Conservation (phyloP, 176 grass and related monocot species). For the Musa schizocarpa region DNA sequence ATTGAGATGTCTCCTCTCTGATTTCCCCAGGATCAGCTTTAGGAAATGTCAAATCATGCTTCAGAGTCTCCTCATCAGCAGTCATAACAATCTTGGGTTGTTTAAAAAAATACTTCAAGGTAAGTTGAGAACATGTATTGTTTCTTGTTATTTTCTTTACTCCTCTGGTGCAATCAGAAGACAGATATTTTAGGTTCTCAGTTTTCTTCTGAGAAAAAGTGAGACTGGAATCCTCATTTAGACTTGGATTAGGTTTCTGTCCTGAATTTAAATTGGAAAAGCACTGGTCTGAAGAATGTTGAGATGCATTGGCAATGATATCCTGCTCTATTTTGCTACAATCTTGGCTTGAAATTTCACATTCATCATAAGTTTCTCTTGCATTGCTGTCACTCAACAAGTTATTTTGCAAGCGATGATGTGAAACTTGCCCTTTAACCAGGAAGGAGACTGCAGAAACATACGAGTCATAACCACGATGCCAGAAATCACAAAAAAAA, state of each 20-base stretch:
- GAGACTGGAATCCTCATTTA: conserved; percentile 20
- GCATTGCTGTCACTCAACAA: conserved; percentile 14
- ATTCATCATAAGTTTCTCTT: conserved; percentile 24
- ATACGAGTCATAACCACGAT: conserved; percentile 4
- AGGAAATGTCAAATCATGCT: neutral
- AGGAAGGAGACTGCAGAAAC: conserved; percentile 64
- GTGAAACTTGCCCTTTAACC: conserved; percentile 33
- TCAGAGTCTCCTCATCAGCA: conserved; percentile 14
- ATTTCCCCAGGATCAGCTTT: conserved; percentile 12
- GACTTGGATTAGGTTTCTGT: conserved; percentile 23
- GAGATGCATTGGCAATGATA: conserved; percentile 12
- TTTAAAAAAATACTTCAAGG: conserved; percentile 86
- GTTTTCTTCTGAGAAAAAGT: conserved; percentile 3
- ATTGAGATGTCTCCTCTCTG: neutral
- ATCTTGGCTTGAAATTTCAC: conserved; percentile 30
- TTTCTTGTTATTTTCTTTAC: conserved; percentile 48
- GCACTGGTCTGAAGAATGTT: conserved; percentile 22
- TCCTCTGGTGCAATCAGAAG: conserved; percentile 20
- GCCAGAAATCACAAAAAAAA: conserved; percentile 14
- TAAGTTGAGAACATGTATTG: conserved; percentile 60
- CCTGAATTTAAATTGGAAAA: conserved; percentile 25
- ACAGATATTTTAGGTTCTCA: conserved; percentile 29
- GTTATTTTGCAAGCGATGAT: conserved; percentile 25
- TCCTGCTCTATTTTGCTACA: conserved; percentile 19
- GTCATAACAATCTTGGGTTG: conserved; percentile 24